Evolutionary conservation across 768 basidiomycete species (phyloP), one percentile per base, ranked within the genome.

Genomic region (Pleurotus eryngii): DNA sequence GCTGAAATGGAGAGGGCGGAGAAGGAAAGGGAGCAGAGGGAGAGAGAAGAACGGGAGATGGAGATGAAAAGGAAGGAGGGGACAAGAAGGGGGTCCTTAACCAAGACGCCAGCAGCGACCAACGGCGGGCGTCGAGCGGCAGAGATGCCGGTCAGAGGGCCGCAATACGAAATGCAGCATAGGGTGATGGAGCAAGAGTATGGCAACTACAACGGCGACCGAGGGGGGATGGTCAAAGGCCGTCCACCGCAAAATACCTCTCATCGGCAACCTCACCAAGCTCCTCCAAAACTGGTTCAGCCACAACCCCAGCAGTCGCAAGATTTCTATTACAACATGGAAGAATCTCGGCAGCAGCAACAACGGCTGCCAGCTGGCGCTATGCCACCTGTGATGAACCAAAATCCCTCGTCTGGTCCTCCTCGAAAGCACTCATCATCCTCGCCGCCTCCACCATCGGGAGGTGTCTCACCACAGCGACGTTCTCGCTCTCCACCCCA

Each of bases 91-190:
- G 80, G 80, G 9, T 84, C 86, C 24, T 76, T 95, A 64, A 92
- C 89, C 42, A 93, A 92, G 69, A 68, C 77, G 6, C 68, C 79
- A 9, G 74, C 79, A 15, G 77, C 79, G 17, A 70, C 76, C 47
- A 71, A 75, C 7, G 75, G 72, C 15, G 76, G 80, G 26, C 78
- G 78, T 37, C 82, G 93, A 30, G 78, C 84, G 46, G 92, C 90
- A 6, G 95, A 97, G 72, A 92, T 85, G 75, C 87, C 94, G 6
- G 82, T 98, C 55, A 85, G 87, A 60, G 85, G 90, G 4, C 92
- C 95, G 39, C 90, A 92, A 64, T 98, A 96, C 67, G 95, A 96
- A 65, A 87, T 91, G 83, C 95, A 98, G 68, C 90, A 93, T 69
- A 85, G 89, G 20, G 90, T 87, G 49, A 93, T 98, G 81, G 91